These are phyloP conservation scores for Musa itinerans DNA, from an alignment of 176 grass and related monocot genomes.

Conservation along the genomic window DNA sequence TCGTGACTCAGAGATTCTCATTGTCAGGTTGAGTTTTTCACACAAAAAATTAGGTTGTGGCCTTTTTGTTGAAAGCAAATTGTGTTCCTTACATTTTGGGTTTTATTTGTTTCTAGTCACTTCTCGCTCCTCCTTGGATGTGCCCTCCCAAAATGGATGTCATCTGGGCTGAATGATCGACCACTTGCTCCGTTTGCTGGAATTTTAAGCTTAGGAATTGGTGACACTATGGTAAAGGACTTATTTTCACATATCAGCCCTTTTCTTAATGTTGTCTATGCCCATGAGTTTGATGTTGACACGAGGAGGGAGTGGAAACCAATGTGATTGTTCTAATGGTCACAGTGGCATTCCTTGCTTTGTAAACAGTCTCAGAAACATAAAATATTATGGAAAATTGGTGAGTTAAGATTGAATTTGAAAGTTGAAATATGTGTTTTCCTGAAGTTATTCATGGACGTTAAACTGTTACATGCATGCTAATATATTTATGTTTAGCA, in stretches of 20 bases:
- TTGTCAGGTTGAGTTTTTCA: constrained; percentile 47
- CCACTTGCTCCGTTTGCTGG: constrained; percentile 86
- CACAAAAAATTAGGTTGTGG: constrained; percentile 17
- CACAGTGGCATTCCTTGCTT: neutral
- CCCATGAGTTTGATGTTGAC: neutral
- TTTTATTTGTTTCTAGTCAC: constrained; percentile 44
- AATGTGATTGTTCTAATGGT: too few species aligned
- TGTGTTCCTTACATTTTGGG: neutral
- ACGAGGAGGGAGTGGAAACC: neutral
- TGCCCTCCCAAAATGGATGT: constrained; percentile 97
- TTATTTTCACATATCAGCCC: neutral
- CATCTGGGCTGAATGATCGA: constrained; percentile 72
- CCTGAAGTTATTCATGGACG: too few species aligned
- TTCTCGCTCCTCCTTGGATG: constrained; percentile 90
- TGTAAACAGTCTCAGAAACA: neutral
- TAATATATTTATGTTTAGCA: too few species aligned
- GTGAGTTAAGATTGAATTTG: neutral
- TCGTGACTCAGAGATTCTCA: constrained; percentile 94
- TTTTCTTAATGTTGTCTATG: neutral
- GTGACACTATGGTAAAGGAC: constrained; percentile 80
- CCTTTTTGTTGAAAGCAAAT: constrained; percentile 5
- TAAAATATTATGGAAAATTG: neutral
- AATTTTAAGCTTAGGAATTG: constrained; percentile 97
- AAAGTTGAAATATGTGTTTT: neutral
- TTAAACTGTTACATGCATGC: too few species aligned